Evolutionary conservation across 2,329 filamentous ascomycete genomes (phyloP).

Genomic region (Phyllosticta paracitricarpa): DNA sequence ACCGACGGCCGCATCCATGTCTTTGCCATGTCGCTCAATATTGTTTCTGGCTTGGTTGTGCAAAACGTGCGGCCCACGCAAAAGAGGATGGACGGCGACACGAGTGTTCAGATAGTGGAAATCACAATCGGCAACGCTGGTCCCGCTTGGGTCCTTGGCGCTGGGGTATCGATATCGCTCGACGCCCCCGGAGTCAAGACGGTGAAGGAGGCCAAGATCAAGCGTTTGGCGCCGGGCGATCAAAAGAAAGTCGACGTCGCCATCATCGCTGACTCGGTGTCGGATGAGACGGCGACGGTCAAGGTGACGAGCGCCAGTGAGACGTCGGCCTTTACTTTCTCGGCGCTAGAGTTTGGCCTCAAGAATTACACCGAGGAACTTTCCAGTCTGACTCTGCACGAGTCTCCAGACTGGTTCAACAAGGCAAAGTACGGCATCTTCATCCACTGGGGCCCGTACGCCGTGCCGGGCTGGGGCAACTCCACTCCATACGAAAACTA

Average conservation of each 20-base stretch:
- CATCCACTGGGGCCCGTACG: slow-evolving; percentile 50
- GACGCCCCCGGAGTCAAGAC: slow-evolving; percentile 25
- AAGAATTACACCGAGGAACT: slow-evolving; percentile 11
- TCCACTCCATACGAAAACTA: slow-evolving; percentile 29
- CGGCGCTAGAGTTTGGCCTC: slow-evolving; percentile 7
- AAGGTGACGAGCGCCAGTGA: slow-evolving; percentile 17
- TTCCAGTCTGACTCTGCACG: slow-evolving; percentile 31
- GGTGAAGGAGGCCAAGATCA: slow-evolving; percentile 26
- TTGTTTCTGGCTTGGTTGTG: slow-evolving; percentile 19
- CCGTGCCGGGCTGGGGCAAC: slow-evolving; percentile 48
- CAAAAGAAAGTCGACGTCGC: slow-evolving; percentile 29
- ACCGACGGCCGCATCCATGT: slow-evolving; percentile 31
- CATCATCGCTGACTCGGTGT: slow-evolving; percentile 22
- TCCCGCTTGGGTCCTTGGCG: slow-evolving; percentile 11
- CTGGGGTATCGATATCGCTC: slow-evolving; percentile 10
- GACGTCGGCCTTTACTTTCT: not conserved
- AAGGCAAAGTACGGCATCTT: slow-evolving; percentile 51
- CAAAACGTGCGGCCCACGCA: slow-evolving; percentile 34
- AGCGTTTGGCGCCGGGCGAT: slow-evolving; percentile 31
- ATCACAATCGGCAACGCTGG: slow-evolving; percentile 20
- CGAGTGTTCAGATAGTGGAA: slow-evolving; percentile 24
- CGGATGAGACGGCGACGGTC: slow-evolving; percentile 20
- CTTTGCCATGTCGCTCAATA: slow-evolving; percentile 29
- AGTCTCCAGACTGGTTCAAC: slow-evolving; percentile 45
- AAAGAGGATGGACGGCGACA: slow-evolving; percentile 29